phyloP scores from a whole-genome alignment of 192 early-diverging fungal species.

The Coemansia sp. region DNA sequence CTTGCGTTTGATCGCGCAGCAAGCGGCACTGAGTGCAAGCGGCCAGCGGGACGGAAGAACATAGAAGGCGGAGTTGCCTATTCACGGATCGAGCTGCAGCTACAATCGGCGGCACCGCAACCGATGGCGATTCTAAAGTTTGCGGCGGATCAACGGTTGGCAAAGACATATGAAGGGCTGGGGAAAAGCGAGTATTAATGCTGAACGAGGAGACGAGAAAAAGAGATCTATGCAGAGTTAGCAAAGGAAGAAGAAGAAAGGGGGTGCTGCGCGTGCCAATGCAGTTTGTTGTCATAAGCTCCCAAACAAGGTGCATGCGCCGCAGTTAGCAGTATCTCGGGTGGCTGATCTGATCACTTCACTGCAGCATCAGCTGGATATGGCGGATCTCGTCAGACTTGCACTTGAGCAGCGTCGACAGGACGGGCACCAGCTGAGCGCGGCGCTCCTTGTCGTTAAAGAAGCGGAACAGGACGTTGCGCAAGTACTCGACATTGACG shows the following conservation, averaged over 20 bases:
- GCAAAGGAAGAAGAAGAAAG: neutral
- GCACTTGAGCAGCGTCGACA: slow-evolving; percentile 60
- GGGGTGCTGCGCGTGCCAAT: too few relatives aligned
- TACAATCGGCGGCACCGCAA: too few relatives aligned
- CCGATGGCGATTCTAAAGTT: too few relatives aligned
- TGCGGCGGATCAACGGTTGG: neutral
- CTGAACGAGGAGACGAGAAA: neutral
- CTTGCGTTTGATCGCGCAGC: neutral
- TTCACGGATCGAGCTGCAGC: too few relatives aligned
- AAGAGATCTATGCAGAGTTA: neutral
- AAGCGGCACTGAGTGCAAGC: slow-evolving; percentile 21
- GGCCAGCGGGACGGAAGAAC: slow-evolving; percentile 10
- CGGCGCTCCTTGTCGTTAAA: slow-evolving; percentile 51
- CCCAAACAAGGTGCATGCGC: too few relatives aligned
- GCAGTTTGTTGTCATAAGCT: too few relatives aligned
- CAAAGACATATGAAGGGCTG: neutral
- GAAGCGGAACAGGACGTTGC: slow-evolving; percentile 50
- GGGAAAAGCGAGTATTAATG: neutral
- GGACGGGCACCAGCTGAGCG: slow-evolving; percentile 60
- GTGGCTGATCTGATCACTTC: neutral
- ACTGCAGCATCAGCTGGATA: slow-evolving; percentile 36
- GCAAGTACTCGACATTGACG: slow-evolving; percentile 50
- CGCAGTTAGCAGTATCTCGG: too few relatives aligned
- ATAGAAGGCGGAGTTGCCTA: neutral
- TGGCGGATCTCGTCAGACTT: slow-evolving; percentile 59